Evolutionary conservation across 345 rosid species (phyloP), one percentile per base, ranked within the genome.

Genomic region (Melastoma malabathricum): DNA sequence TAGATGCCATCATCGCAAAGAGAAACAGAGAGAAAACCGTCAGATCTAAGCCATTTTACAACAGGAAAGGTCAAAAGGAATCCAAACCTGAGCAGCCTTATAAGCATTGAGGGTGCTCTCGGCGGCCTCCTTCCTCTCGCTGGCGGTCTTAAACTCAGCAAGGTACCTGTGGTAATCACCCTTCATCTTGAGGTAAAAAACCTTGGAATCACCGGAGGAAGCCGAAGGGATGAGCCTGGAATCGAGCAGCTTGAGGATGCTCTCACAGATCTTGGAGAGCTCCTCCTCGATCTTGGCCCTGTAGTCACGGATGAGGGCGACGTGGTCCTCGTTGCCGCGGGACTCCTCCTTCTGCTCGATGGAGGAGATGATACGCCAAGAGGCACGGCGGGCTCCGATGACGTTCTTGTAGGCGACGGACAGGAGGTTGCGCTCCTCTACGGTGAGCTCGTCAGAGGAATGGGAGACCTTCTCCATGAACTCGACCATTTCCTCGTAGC

Each of bases 241-340:
- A 69, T 82, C 89, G 51, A 82, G 80, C 51, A 79, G 83, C 15
- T 80, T 70, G 46, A 82, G 67, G 44, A 82, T 82, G 67, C 80
- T 86, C 50, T 67, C 66, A 52, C 95, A 84, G 59, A 89, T 80
- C 76, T 75, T 77, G 15, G 80, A 43, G 55, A 89, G 95, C 61
- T 89, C 97, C 12, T 74, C 77, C 78, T 89, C 97, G 54, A 89
- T 87, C 61, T 69, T 72, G 15, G 68, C 25, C 74, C 87, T 74
- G 68, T 83, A 80, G 44, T 80, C 92, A 77, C 81, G 82, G 51
- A 83, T 80, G 6, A 72, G 65, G 23, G 72, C 22, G n/a, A 71
- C 83, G 51, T 74, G 77, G 25, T 77, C 75, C 60, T 77, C 79
- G 70, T 71, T 74, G 63, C 73, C 73, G 54, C 75, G 68, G 20